Base-by-base conservation (phyloP, 1,139 yeast species). In the Dujonia santamariae region DNA sequence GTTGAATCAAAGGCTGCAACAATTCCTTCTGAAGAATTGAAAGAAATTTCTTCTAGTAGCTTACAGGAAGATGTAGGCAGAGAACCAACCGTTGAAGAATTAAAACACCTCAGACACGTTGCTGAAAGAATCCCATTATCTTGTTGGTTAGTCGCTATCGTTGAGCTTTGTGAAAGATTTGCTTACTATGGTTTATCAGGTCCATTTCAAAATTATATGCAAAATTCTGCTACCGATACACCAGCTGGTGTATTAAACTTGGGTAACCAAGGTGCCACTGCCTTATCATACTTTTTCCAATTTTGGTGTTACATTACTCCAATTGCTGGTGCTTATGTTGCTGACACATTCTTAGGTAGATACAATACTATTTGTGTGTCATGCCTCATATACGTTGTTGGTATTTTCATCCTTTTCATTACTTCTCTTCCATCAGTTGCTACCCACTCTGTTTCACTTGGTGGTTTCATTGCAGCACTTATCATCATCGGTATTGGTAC, bases 261-360 rank as follows among this genome's bases (percentile, higher is more conserved):
- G 46, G 79, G 82, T 32, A 69, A 76, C 37, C 69, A 68, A 41
- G 78, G 81, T 47, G 88, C 95, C 23, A 79, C 86, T 33, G 92
- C 86, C 18, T 69, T 85, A 43, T 76, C 86, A 12, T 78, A 82
- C 54, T 78, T 84, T 50, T 79, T 84, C 70, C 86, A 83, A 53
- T 85, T 85, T 53, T 80, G 88, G 84, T 83, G 90, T 54, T 85
- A 85, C 54, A 69, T 84, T 32, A 81, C 92, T 31, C 95, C 95
- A 24, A 69, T 85, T 39, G 63, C 80, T 38, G 90, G 90, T 52
- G 95, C 90, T 38, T 77, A 80, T 60, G 47, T 85, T 22, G 79
- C 94, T 35, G 95, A 85, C 59, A 76, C 84, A 45, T 79, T 66
- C 56, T 73, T 76, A 65, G 94, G 95, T 40, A 80, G 82, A 54